Evolutionary conservation across 805 yeast species (phyloP).

Genomic region (Zygotorulaspora florentina): DNA sequence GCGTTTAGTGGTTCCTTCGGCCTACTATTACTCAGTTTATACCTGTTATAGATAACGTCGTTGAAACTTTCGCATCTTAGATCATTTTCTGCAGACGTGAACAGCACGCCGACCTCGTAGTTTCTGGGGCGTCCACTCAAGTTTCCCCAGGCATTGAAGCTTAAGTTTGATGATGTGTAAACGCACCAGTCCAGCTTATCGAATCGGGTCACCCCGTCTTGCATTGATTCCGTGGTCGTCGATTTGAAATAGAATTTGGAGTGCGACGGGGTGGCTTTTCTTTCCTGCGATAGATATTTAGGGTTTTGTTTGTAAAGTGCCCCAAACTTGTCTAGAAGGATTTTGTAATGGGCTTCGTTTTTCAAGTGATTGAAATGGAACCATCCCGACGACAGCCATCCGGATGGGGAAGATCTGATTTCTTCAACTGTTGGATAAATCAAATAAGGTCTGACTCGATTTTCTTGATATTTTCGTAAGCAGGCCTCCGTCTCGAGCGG

Average conservation of each 20-base stretch:
- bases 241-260: constrained; percentile 62
- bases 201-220: constrained; percentile 8
- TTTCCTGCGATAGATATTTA: constrained; percentile 1
- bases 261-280: constrained; percentile 47
- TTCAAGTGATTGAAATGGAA: constrained; percentile 25
- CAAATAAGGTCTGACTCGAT: constrained; percentile 20
- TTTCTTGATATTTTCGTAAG: background rate
- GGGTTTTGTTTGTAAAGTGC: constrained; percentile 25
- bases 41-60: constrained; percentile 17
- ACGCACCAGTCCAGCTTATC: constrained; percentile 56
- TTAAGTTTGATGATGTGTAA: constrained; percentile 69
- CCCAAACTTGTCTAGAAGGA: constrained; percentile 16
- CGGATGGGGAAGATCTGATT: constrained; percentile 18
- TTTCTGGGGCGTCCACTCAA: constrained; percentile 35
- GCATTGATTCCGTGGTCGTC: constrained; percentile 40
- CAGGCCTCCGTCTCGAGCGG: constrained; percentile 3
- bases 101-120: constrained; percentile 55
- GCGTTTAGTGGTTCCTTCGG: background rate
- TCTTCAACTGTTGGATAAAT: constrained; percentile 30
- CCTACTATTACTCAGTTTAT: background rate
- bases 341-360: constrained; percentile 15
- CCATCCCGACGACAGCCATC: constrained; percentile 28
- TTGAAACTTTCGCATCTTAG: constrained; percentile 21
- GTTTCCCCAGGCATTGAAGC: constrained; percentile 79
- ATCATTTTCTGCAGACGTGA: constrained; percentile 22